Evolutionary conservation across 768 basidiomycete genomes (phyloP).

Genomic region (Psilocybe tampanensis): DNA sequence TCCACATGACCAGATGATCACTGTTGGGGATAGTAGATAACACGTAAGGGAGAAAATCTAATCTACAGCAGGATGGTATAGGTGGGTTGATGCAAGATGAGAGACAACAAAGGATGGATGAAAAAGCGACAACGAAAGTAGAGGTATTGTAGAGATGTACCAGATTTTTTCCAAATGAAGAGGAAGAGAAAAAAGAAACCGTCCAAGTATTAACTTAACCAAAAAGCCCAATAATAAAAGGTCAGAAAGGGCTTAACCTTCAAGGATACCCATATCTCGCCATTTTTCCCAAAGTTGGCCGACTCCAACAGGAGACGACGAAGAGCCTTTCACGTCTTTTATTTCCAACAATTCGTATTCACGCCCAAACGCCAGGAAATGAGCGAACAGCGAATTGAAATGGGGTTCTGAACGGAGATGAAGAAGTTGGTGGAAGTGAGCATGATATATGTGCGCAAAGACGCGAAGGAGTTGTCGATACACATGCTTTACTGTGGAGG

Average conservation of each 20-base stretch:
- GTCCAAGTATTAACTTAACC: not conserved
- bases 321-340: slow-evolving; percentile 82
- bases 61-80: slow-evolving; percentile 5
- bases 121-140: slow-evolving; percentile 1
- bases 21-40: not conserved
- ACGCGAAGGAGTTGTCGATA: slow-evolving; percentile 96
- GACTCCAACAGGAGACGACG: slow-evolving; percentile 66
- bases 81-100: not conserved
- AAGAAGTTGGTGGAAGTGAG: slow-evolving; percentile 89
- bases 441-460: slow-evolving; percentile 97
- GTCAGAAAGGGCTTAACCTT: slow-evolving; percentile 33
- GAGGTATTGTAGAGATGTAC: slow-evolving; percentile 1
- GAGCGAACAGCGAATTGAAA: slow-evolving; percentile 97
- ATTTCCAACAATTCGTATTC: slow-evolving; percentile 92
- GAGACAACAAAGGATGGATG: not conserved
- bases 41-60: not conserved
- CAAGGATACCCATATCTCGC: slow-evolving; percentile 86
- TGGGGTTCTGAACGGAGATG: slow-evolving; percentile 95
- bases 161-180: not conserved
- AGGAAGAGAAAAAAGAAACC: not conserved
- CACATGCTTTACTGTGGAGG: slow-evolving; percentile 90
- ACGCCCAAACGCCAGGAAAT: slow-evolving; percentile 94
- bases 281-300: slow-evolving; percentile 87
- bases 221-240: slow-evolving; percentile 3
- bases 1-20: not conserved